phyloP scores from a whole-genome alignment of 129 eudicot genomes.

The Flaveria bidentis region DNA sequence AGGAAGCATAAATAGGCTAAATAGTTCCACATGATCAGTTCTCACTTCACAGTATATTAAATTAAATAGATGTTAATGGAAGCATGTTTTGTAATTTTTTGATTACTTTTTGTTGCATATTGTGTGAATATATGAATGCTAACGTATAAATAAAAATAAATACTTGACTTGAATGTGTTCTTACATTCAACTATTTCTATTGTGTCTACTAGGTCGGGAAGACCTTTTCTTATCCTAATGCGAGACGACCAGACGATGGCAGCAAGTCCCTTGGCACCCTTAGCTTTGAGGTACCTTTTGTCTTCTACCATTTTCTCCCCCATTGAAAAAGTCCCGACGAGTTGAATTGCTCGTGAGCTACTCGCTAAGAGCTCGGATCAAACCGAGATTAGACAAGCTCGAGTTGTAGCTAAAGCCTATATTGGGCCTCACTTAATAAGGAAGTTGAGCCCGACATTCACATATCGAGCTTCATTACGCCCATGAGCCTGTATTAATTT shows the following conservation, averaged over 20 bases:
- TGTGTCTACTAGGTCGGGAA: constrained; percentile 2
- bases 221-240: constrained; percentile 13
- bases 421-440: no score
- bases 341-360: no score
- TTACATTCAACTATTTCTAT: neutral
- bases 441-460: no score
- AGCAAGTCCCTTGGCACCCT: constrained; percentile 13
- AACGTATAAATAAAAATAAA: neutral
- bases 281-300: constrained; percentile 17
- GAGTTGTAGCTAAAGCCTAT: no score
- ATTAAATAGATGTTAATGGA: neutral
- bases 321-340: neutral
- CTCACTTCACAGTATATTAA: no score
- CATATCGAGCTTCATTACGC: no score
- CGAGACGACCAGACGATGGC: constrained; percentile 14
- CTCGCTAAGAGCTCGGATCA: no score
- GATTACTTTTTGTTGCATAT: neutral
- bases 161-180: neutral
- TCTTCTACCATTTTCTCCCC: neutral
- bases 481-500: no score
- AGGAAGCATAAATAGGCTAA: neutral
- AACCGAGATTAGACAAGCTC: no score
- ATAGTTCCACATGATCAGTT: neutral
- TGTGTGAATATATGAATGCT: neutral
- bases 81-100: neutral